phyloP scores from a whole-genome alignment of 1,284 basidiomycete species.

The Sparassis latifolia region DNA sequence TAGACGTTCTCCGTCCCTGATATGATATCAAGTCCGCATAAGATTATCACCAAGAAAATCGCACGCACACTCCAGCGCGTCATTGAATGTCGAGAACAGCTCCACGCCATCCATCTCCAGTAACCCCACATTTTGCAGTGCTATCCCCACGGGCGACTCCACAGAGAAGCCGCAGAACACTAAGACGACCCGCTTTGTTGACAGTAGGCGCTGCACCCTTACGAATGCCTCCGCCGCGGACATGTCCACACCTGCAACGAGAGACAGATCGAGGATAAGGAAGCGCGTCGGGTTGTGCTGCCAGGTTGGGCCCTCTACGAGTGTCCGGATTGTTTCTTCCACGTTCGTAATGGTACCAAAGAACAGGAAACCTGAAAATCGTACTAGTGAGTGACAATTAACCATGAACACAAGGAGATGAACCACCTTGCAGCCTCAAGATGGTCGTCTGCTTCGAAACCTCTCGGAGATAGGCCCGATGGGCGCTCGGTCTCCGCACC shows the following conservation, averaged over 20 bases:
- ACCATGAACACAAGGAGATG: not conserved
- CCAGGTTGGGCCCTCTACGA: slow-evolving; percentile 76
- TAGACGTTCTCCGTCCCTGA: slow-evolving; percentile 88
- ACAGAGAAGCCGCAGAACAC: slow-evolving; percentile 82
- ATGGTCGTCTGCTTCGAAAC: slow-evolving; percentile 91
- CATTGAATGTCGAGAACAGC: slow-evolving; percentile 79
- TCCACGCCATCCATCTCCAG: slow-evolving; percentile 77
- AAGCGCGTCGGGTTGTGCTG: slow-evolving; percentile 81
- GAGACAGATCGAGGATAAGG: slow-evolving; percentile 79
- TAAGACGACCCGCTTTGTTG: slow-evolving; percentile 72
- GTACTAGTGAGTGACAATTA: not conserved
- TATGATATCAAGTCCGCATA: not conserved
- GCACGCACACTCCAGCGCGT: slow-evolving; percentile 84
- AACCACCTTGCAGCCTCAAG: slow-evolving; percentile 76
- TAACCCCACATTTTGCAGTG: slow-evolving; percentile 70
- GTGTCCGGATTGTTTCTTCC: slow-evolving; percentile 72
- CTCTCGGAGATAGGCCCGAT: slow-evolving; percentile 85
- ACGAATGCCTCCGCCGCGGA: slow-evolving; percentile 95
- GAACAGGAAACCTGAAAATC: slow-evolving; percentile 73
- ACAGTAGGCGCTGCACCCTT: slow-evolving; percentile 80
- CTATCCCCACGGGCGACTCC: slow-evolving; percentile 60
- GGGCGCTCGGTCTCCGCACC: slow-evolving; percentile 83
- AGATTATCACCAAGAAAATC: slow-evolving; percentile 7
- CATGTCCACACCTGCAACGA: slow-evolving; percentile 90
- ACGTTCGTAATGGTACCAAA: slow-evolving; percentile 93